Conservation (phyloP, 371 early-diverging fungal species). For the Gilbertella persicaria region DNA sequence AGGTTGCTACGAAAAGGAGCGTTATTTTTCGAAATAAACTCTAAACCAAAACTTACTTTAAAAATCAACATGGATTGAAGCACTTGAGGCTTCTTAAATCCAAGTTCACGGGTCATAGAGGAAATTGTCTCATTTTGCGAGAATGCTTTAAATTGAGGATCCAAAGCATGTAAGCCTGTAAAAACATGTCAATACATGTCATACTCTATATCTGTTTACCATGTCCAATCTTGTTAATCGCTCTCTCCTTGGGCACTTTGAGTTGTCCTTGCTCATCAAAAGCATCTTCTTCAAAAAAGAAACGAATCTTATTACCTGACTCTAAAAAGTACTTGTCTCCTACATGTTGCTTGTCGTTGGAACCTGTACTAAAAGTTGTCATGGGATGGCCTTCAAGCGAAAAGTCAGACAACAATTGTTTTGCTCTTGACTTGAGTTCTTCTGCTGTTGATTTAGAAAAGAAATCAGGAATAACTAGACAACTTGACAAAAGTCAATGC, state of each 20-base stretch:
- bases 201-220: conserved; percentile 43
- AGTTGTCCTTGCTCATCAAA: conserved; percentile 69
- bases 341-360: conserved; percentile 63
- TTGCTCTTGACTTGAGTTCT: conserved; percentile 55
- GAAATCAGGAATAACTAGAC: conserved; percentile 71
- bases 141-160: conserved; percentile 71
- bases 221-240: conserved; percentile 95
- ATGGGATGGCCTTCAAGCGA: conserved; percentile 77
- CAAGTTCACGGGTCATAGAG: conserved; percentile 62
- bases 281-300: conserved; percentile 88
- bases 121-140: conserved; percentile 58
- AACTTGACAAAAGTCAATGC: conserved; percentile 41
- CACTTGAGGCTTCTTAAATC: conserved; percentile 71
- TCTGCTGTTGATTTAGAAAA: conserved; percentile 55
- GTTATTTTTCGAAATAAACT: neutral
- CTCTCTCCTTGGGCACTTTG: conserved; percentile 55
- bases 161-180: conserved; percentile 79
- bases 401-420: conserved; percentile 63
- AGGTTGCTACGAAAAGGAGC: neutral
- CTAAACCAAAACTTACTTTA: conserved; percentile 50
- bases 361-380: conserved; percentile 80
- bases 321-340: conserved; percentile 88
- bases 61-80: conserved; percentile 93
- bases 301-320: conserved; percentile 84
- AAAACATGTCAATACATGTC: conserved; percentile 69